Base-by-base conservation (phyloP, 805 yeast genomes). In the Yamadazyma endophytica region DNA sequence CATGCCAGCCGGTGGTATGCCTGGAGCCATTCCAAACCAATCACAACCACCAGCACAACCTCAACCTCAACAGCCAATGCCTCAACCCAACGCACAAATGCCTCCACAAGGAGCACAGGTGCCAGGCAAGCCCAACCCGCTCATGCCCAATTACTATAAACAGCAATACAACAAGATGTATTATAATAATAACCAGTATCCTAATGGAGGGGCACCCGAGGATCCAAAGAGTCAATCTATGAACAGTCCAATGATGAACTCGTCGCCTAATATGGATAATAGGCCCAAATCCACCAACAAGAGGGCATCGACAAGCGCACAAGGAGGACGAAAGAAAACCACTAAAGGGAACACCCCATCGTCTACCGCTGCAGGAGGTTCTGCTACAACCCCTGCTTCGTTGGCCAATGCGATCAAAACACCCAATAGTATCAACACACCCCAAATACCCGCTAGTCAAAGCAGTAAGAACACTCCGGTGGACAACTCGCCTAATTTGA, bases 391-490 rank as follows among this genome's bases (percentile, higher is more conserved):
- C 0, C 70, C 70, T 1, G 60, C 63, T 1, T 44, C 63, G 3
- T 44, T 61, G 41, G 59, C 59, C 9, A 57, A 54, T 37, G 51
- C 68, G 14, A 60, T 64, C 44, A 65, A 63, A 34, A 65, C 72
- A 2, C 72, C 72, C 1, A 62, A 61, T 37, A 60, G 67, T 39
- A 61, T 61, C 8, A 52, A 67, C 3, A 65, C 70, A 0, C 70
- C 72, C 1, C 69, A 61, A 32, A 49, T 64, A 8, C 52, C 56
- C 4, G 50, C 49, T 14, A 36, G 53, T 4, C 61, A 61, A 14
- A 61, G 68, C 33, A 58, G 54, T 39, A 65, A 59, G 46, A 64
- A 64, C 32, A 65, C 72, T 2, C 72, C 72, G 2, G 43, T 44
- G 5, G 68, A 49, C 6, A 57, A 53, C 35, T 60, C 68, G 4